These are phyloP conservation scores for Mrakia frigida DNA, from an alignment of 768 basidiomycete genomes.

Conservation along the genomic window DNA sequence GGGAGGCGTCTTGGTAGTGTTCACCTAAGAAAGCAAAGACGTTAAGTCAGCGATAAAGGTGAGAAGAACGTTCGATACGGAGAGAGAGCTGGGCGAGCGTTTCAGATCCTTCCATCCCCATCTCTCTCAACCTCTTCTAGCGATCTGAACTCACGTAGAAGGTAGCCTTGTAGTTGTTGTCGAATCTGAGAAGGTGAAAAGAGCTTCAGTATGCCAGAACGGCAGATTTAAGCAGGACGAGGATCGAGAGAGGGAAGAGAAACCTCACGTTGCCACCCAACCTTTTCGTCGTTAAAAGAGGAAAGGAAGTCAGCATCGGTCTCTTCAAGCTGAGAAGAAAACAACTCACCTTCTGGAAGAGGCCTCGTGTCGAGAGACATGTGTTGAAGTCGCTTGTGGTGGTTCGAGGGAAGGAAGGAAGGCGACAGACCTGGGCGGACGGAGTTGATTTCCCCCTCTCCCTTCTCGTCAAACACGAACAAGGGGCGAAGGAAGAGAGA, in stretches of 20 bases:
- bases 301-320: not conserved
- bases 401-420: no score
- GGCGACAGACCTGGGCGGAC: no score
- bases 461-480: no score
- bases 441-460: no score
- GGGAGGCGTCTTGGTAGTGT: not conserved
- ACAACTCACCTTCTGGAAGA: not conserved
- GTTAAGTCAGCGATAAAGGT: no score
- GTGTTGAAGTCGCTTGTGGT: no score
- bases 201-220: not conserved
- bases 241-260: not conserved
- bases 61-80: no score
- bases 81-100: no score
- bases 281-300: not conserved
- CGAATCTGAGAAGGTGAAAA: not conserved
- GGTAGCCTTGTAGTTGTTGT: not conserved
- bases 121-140: no score
- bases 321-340: not conserved
- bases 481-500: no score
- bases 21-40: not conserved
- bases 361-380: conserved; percentile 2
- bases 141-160: not conserved
- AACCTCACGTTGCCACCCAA: not conserved
- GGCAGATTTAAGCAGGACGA: no score
- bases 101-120: no score